Percentiles rank a stretch among this genome's conserved stretches.
phyloP scores from a whole-genome alignment of 2,329 filamentous ascomycete genomes.

The Fusarium cyanostomum region DNA sequence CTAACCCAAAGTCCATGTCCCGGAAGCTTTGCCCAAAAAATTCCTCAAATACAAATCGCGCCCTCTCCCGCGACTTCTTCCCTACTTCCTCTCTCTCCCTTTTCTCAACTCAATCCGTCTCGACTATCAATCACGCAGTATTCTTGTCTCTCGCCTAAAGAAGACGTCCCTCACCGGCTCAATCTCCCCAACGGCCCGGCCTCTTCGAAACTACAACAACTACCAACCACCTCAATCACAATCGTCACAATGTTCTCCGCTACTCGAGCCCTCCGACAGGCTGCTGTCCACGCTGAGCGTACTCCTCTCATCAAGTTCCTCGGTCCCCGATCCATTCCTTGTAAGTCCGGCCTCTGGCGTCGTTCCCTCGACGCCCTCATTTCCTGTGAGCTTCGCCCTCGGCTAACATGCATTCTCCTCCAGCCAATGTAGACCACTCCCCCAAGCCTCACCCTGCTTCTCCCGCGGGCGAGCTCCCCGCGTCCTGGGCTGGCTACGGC shows the following conservation, averaged over 20 bases:
- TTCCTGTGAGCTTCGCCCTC: not conserved
- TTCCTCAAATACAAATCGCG: conserved; percentile 42
- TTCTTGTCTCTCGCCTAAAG: not conserved
- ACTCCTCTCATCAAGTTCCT: conserved; percentile 70
- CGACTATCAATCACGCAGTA: not conserved
- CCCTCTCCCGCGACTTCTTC: conserved; percentile 27
- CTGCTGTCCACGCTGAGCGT: conserved; percentile 67
- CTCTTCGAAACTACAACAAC: conserved; percentile 11
- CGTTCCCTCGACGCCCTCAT: not conserved
- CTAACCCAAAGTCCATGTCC: not conserved
- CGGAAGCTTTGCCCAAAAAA: conserved; percentile 28
- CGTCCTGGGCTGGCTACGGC: conserved; percentile 54
- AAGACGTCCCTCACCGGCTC: conserved; percentile 3
- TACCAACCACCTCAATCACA: conserved; percentile 1
- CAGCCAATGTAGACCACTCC: conserved; percentile 77
- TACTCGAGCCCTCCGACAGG: conserved; percentile 66
- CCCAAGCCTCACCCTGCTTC: conserved; percentile 78
- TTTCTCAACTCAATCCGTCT: conserved; percentile 16
- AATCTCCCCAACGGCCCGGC: conserved; percentile 22
- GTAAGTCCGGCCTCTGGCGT: conserved; percentile 52
- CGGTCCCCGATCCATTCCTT: conserved; percentile 66
- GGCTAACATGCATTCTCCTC: conserved; percentile 28
- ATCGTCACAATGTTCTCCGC: conserved; percentile 61
- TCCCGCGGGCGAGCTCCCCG: conserved; percentile 70
- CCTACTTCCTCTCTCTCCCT: conserved; percentile 6